These are phyloP conservation scores for Saccharomycopsis babjevae DNA, from an alignment of 805 yeast species.

Conservation along the genomic window DNA sequence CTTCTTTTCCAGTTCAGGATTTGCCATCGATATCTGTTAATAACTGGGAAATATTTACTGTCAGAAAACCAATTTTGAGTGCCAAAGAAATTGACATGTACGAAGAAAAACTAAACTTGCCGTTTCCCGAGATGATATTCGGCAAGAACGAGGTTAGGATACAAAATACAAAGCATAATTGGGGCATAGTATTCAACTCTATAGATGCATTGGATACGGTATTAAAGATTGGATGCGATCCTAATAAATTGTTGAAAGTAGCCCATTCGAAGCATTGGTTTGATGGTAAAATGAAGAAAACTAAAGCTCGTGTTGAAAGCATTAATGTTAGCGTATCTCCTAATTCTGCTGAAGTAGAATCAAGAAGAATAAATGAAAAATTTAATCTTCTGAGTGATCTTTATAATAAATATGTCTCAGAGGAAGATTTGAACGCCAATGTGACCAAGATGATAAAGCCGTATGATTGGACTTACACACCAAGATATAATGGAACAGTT, in stretches of 20 bases:
- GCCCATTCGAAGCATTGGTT: conserved; percentile 86
- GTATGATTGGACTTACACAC: conserved; percentile 92
- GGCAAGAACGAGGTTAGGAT: conserved; percentile 67
- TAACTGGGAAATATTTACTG: conserved; percentile 69
- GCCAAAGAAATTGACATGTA: conserved; percentile 63
- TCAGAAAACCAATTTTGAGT: conserved; percentile 67
- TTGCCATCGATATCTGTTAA: conserved; percentile 58
- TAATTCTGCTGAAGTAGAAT: conserved; percentile 22
- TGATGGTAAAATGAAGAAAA: conserved; percentile 27
- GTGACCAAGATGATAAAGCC: conserved; percentile 62
- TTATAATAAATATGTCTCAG: conserved; percentile 22
- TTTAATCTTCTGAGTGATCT: conserved; percentile 14
- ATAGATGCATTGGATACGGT: conserved; percentile 63
- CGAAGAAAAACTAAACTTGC: conserved; percentile 57
- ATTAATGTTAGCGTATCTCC: neutral
- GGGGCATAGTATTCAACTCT: conserved; percentile 58
- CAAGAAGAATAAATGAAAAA: conserved; percentile 12
- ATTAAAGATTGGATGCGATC: conserved; percentile 28
- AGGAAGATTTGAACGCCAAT: conserved; percentile 26
- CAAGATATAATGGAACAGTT: conserved; percentile 61
- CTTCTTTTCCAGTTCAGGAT: conserved; percentile 53
- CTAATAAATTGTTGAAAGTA: conserved; percentile 49
- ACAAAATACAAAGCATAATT: conserved; percentile 30
- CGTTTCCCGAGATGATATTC: conserved; percentile 96
- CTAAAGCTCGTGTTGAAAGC: conserved; percentile 20